Percentiles rank a stretch among this genome's conserved stretches.
These are phyloP conservation scores for Fabrea salina DNA, from an alignment of 169 alveolate species.

Conservation along the genomic window DNA sequence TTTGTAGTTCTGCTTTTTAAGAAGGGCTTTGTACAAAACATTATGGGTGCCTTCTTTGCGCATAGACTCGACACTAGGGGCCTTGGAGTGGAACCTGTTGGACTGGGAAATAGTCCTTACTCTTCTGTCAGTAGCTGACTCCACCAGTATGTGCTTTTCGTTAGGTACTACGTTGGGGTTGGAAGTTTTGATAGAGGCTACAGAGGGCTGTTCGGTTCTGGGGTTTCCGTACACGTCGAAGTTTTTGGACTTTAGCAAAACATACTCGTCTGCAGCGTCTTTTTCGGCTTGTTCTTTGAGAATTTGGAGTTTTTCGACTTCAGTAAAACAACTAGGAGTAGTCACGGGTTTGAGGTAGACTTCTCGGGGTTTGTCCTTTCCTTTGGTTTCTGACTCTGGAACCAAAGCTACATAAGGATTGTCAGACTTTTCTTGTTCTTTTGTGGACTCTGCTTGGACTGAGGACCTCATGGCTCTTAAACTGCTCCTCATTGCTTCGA, in stretches of 20 bases:
- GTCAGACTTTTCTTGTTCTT: background rate
- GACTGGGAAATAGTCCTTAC: constrained; percentile 54
- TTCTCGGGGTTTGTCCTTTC: background rate
- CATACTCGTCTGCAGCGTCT: constrained; percentile 17
- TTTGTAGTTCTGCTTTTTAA: constrained; percentile 67
- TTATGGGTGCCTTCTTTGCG: constrained; percentile 81
- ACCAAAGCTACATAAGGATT: constrained; percentile 4
- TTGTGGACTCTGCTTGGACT: background rate
- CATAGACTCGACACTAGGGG: constrained; percentile 76
- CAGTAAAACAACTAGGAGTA: constrained; percentile 8
- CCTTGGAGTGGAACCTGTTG: constrained; percentile 49
- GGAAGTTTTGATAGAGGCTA: constrained; percentile 35
- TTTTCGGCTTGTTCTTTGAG: constrained; percentile 2
- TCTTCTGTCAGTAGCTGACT: constrained; percentile 59
- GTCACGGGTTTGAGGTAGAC: constrained; percentile 11
- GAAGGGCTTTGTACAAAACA: constrained; percentile 67
- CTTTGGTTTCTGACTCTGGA: background rate
- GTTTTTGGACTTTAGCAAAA: constrained; percentile 38
- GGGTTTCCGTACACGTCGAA: constrained; percentile 54
- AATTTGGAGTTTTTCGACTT: constrained; percentile 5
- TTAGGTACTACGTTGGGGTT: constrained; percentile 43
- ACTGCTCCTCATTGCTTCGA: background rate
- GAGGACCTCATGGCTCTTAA: background rate
- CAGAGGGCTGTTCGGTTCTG: constrained; percentile 43
- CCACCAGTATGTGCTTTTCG: constrained; percentile 58